Evolutionary conservation across 179 eudicot genomes (phyloP), one percentile per base, ranked within the genome.

Genomic region (Spergularia azorica): DNA sequence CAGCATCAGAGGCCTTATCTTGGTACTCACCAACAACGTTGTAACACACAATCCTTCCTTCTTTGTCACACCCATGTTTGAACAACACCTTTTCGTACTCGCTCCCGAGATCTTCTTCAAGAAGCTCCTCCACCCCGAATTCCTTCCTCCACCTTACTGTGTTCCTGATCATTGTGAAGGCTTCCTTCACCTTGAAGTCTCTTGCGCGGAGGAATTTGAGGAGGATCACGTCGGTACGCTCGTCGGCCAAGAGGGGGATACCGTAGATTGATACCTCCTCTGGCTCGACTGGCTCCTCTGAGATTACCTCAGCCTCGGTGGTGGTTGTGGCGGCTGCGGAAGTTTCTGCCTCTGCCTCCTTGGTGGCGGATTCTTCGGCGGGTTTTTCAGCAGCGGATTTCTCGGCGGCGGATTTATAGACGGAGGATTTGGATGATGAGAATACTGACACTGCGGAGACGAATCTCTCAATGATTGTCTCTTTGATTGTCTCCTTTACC

Each of bases 1-100:
- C 95, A 59, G 87, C 91, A 75, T 91, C 95, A 11, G 89, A 76
- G 14, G 90, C 94, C 85, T 86, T 90, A 60, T 90, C 83, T 69
- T 87, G 90, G 54, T 90, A 91, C 79, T 86, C 92, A 2, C 95
- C 95, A 38, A 85, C 88, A 6, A 82, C 91, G 59, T 92, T 91
- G 81, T 91, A 92, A 63, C 88, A 85, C 2, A 92, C 91, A 0
- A 88, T 87, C 11, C 90, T 83, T 0, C 90, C 91, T 63, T 86
- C 82, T 71, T 87, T 92, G 50, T 85, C 89, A 48, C 50, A 18
- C 2, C 97, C 96, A 15, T 92, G 82, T 46, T 84, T 76, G 77
- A 83, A 90, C 8, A 90, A 91, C 11, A 87, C 88, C 66, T 87
- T 89, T 2, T 89, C 92, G 10, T 88, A 83, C 3, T 86, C 97